Percentiles rank a stretch among this genome's conserved stretches.
These are phyloP conservation scores for Nigrospora osmanthi DNA, from an alignment of 2,329 filamentous ascomycete genomes.

Conservation along the genomic window DNA sequence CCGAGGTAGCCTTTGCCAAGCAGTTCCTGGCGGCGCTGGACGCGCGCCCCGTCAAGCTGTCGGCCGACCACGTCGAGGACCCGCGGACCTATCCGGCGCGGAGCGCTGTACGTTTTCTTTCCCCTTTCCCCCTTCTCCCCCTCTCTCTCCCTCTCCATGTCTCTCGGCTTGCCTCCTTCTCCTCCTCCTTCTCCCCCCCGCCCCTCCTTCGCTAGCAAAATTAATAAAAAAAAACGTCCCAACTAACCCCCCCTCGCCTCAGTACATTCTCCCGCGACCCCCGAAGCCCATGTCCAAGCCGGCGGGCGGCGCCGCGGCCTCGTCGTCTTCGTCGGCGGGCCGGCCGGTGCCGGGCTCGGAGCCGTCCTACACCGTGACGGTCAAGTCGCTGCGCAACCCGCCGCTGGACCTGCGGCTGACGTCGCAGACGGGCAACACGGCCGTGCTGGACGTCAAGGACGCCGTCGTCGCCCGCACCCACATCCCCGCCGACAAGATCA, in stretches of 20 bases:
- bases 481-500: conserved; percentile 70
- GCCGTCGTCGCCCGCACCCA: conserved; percentile 53
- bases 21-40: conserved; percentile 76
- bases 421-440: conserved; percentile 58
- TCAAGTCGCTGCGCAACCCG: conserved; percentile 74
- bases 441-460: conserved; percentile 71
- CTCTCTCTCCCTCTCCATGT: neutral
- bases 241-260: conserved; percentile 4
- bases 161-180: neutral
- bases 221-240: neutral
- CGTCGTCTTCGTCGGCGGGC: conserved; percentile 12
- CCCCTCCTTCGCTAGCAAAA: neutral
- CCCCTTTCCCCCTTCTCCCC: neutral
- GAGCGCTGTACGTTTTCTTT: conserved; percentile 54
- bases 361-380: conserved; percentile 46
- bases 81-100: conserved; percentile 69
- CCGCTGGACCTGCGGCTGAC: conserved; percentile 60
- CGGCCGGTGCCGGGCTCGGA: conserved; percentile 37
- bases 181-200: neutral
- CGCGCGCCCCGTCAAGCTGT: conserved; percentile 69
- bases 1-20: conserved; percentile 80
- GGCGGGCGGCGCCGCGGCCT: conserved; percentile 29
- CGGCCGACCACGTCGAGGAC: conserved; percentile 86
- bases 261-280: conserved; percentile 70
- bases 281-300: conserved; percentile 46